Evolutionary conservation across 2,329 filamentous ascomycete species (phyloP).

Genomic region (Claviceps pusilla): DNA sequence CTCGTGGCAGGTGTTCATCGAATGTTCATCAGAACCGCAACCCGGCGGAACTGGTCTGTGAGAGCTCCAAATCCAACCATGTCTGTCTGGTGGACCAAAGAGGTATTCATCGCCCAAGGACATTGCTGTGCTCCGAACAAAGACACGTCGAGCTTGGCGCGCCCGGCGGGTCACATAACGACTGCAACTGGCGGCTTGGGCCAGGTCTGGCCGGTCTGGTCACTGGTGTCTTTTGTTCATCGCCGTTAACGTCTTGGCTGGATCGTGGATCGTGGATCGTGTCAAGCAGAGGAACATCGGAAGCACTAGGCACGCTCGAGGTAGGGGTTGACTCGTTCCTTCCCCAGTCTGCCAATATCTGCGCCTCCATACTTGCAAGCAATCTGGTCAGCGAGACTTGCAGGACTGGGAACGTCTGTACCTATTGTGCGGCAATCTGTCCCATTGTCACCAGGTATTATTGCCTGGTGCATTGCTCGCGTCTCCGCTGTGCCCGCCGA

Average conservation of each 20-base stretch:
- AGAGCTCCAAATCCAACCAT: not conserved
- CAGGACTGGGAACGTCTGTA: too few relatives aligned
- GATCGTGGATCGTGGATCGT: not conserved
- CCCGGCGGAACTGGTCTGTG: not conserved
- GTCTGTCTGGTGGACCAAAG: too few relatives aligned
- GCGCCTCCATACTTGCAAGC: not conserved
- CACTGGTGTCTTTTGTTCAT: not conserved
- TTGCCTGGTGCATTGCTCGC: not conserved
- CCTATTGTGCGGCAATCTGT: not conserved
- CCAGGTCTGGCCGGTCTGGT: too few relatives aligned
- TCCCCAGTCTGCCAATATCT: not conserved
- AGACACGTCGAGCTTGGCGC: too few relatives aligned
- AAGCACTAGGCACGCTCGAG: not conserved
- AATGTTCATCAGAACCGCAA: too few relatives aligned
- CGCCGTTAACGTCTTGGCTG: not conserved
- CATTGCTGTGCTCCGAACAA: too few relatives aligned
- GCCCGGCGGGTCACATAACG: too few relatives aligned
- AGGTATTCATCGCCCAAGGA: not conserved
- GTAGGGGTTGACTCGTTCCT: not conserved
- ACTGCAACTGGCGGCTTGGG: too few relatives aligned
- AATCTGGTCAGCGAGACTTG: not conserved
- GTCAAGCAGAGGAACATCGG: constrained; percentile 8
- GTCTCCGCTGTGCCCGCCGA: not conserved
- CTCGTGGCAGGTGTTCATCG: not conserved
- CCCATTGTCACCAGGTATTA: not conserved